Conservation (phyloP, 441 rosid genomes). For the Gossypium trilobum region DNA sequence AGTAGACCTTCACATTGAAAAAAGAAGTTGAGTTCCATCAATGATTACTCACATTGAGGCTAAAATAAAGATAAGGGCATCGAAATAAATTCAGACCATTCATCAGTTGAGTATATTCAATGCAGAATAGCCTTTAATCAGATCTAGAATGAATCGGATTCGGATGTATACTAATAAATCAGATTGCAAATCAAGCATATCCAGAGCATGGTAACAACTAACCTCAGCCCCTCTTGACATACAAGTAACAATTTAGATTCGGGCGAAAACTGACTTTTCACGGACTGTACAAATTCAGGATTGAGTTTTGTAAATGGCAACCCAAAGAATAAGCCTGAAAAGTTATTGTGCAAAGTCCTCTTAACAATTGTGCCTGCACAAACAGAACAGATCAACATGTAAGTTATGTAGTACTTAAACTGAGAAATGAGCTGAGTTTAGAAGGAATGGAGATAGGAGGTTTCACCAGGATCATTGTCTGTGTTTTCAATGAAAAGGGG, state of each 20-base stretch:
- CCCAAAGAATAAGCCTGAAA: constrained; percentile 79
- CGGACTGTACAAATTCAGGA: constrained; percentile 56
- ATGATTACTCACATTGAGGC: background rate
- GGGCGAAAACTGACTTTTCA: constrained; percentile 50
- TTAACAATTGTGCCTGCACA: constrained; percentile 61
- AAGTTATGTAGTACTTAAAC: background rate
- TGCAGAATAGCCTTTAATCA: background rate
- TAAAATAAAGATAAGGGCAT: background rate
- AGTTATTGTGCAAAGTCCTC: constrained; percentile 84
- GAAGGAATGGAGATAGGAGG: background rate
- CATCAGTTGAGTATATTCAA: background rate
- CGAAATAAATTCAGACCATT: background rate
- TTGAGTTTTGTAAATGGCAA: constrained; percentile 62
- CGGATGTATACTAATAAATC: background rate
- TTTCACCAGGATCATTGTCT: constrained; percentile 69
- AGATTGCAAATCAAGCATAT: too few species aligned
- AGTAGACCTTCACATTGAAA: constrained; percentile 51
- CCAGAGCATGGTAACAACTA: constrained; percentile 16
- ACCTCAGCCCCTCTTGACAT: constrained; percentile 95
- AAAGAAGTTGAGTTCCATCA: constrained; percentile 11
- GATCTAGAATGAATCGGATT: background rate
- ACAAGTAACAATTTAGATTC: constrained; percentile 58
- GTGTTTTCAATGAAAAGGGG: constrained; percentile 75
- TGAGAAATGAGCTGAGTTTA: constrained; percentile 8
- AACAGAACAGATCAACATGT: background rate